Base-by-base conservation (phyloP, 352 stramenopile species). In the Globisporangium spinosum region DNA sequence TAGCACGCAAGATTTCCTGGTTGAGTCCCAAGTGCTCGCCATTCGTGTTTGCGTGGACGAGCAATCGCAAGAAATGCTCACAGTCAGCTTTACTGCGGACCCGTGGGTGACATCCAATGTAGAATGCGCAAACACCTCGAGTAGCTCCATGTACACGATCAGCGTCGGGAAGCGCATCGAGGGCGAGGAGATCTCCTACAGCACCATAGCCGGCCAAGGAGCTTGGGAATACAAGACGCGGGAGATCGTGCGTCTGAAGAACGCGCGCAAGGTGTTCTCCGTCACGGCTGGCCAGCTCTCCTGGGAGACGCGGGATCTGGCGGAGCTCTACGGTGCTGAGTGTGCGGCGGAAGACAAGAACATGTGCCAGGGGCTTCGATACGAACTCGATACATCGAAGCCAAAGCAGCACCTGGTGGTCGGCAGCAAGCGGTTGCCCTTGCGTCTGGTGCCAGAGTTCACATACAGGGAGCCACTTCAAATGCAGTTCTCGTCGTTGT, bases 191-290 rank as follows among this genome's bases (percentile, higher is more conserved):
- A 67, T 67, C 38, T 43, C n/a, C 32, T 13, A 40, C 20, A 25
- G 20, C 20, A 40, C 25, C 22, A 22, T 58, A 27, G 9, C 2
- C 10, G 10, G 8, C 2, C 2, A 22, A 2, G n/a, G 32, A 15
- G 32, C 38, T 47, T 47, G 12, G 13, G 45, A 1, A 35, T 34
- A n/a, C 51, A 29, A 9, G 5, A 32, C 56, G 3, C n/a, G 57
- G 4, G 32, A 57, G 51, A 20, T 57, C 23, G 51, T 57, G 23
- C 62, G 53, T 17, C 53, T 68, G 7, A 62, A 55, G 34, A 77
- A 75, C 35, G 32, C 71, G 7, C 62, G 72, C 45, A 75, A 73
- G n/a, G 20, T 75, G 15, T 71, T 66, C 53, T 65, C 72, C 29
- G 51, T 73, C 59, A 78, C 69, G 20, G 32, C 71, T 29, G 65